Base-by-base conservation (phyloP, 805 yeast genomes). In the Lachancea nothofagi region DNA sequence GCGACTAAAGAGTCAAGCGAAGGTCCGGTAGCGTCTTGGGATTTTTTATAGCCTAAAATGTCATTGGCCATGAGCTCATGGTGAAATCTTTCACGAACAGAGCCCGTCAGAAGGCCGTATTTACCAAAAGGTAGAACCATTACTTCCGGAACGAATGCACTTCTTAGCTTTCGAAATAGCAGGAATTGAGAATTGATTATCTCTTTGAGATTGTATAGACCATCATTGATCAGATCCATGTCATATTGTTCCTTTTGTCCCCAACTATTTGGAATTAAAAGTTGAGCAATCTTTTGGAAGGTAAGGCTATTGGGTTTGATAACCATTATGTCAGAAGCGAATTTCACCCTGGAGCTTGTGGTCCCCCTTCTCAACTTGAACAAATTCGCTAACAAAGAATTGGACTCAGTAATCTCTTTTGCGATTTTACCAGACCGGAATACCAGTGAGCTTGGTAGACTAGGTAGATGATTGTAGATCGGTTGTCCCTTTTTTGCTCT, bases 11-110 rank as follows among this genome's bases (percentile, higher is more conserved):
- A 30, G 8, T 44, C 38, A 36, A 69, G 51, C 4, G 68, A 53
- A 31, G 76, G 81, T 80, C 75, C 74, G 49, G 76, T 81, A 46
- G 66, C 74, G 24, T 75, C 78, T n/a, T 54, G 44, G 1, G 41
- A 22, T 38, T 66, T 41, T 33, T 48, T 48, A 36, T 55, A 58
- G 12, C 65, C 65, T 18, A 60, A 27, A 8, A 57, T 36, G 34
- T 54, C 65, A 37, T 57, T 50, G n/a, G 32, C 36, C 4, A 60
- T 22, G 38, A 59, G 33, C 5, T 44, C 19, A 31, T 55, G 45
- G n/a, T 59, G 59, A 6, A 41, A 29, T n/a, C 37, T 29, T 20
- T 55, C 47, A 22, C 31, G 51, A 10, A 59, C 35, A 2, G 64
- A 57, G 2, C 62, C 59, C 12, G 59, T 48, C 13, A 60, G 40